phyloP scores from a whole-genome alignment of 2,329 filamentous ascomycete genomes.

The Aphanocladium album region DNA sequence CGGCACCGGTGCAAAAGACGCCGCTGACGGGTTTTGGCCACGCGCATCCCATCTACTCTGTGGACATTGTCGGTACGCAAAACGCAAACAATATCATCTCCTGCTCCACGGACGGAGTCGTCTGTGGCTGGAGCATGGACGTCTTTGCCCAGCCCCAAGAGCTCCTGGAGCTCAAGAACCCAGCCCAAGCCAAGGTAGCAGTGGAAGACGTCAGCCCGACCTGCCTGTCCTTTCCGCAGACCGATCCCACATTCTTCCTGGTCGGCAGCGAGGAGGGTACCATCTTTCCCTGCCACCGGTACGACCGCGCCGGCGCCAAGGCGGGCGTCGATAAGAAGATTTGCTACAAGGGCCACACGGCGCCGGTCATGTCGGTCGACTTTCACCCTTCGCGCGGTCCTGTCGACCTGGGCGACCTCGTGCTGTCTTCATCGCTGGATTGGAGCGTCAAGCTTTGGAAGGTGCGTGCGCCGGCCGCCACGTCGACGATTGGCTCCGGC shows the following conservation, averaged over 20 bases:
- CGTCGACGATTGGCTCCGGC: slow-evolving; percentile 52
- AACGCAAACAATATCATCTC: slow-evolving; percentile 99
- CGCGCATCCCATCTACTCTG: slow-evolving; percentile 91
- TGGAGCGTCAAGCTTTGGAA: slow-evolving; percentile 99
- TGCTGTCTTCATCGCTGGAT: slow-evolving; percentile 87
- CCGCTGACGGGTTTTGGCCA: slow-evolving; percentile 92
- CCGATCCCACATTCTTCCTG: slow-evolving; percentile 95
- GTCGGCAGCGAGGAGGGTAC: slow-evolving; percentile 94
- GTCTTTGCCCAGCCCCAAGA: slow-evolving; percentile 97
- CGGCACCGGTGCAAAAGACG: slow-evolving; percentile 89
- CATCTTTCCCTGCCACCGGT: slow-evolving; percentile 94
- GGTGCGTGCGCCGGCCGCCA: slow-evolving; percentile 73
- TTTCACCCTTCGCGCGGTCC: slow-evolving; percentile 92
- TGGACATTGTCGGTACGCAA: slow-evolving; percentile 94
- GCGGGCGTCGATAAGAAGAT: slow-evolving; percentile 88
- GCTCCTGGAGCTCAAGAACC: slow-evolving; percentile 80
- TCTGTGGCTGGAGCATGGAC: slow-evolving; percentile 96
- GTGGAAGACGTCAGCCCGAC: slow-evolving; percentile 94
- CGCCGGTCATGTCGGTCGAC: slow-evolving; percentile 91
- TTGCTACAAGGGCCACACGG: slow-evolving; percentile 83
- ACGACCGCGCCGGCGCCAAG: slow-evolving; percentile 95
- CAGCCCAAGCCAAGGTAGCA: slow-evolving; percentile 66
- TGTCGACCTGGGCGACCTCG: slow-evolving; percentile 88
- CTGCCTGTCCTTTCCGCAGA: slow-evolving; percentile 88
- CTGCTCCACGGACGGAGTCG: slow-evolving; percentile 91